These are phyloP conservation scores for Schwanniomyces polymorphus DNA, from an alignment of 805 yeast genomes.

Conservation along the genomic window DNA sequence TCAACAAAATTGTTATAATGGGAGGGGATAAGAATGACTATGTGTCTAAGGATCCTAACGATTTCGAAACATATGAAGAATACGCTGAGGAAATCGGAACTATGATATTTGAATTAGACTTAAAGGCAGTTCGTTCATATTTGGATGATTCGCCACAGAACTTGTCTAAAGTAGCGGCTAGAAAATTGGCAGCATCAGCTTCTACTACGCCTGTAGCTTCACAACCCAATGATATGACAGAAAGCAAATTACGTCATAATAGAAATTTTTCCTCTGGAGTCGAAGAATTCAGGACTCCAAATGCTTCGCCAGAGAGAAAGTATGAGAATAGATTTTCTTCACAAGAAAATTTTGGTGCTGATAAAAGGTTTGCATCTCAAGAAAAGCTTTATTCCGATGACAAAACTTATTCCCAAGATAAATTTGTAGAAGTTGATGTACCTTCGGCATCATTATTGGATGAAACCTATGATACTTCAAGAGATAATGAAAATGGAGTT, in stretches of 20 bases:
- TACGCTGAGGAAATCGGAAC: constrained; percentile 53
- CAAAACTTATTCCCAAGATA: constrained; percentile 10
- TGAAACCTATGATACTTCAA: background rate
- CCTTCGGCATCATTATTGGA: constrained; percentile 25
- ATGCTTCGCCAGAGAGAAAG: constrained; percentile 23
- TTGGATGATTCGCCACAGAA: constrained; percentile 18
- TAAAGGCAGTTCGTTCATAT: constrained; percentile 37
- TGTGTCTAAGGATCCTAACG: constrained; percentile 46
- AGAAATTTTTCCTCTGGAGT: constrained; percentile 38
- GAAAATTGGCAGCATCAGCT: constrained; percentile 12
- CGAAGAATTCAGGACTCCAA: constrained; percentile 30
- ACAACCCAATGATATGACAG: constrained; percentile 19
- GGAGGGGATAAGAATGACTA: constrained; percentile 88
- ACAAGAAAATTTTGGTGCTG: background rate
- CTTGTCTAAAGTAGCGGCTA: constrained; percentile 6
- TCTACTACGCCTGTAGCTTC: constrained; percentile 7
- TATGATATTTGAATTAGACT: constrained; percentile 64
- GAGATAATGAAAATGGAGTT: background rate
- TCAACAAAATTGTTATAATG: constrained; percentile 74
- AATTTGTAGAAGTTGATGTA: constrained; percentile 28
- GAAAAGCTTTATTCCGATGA: constrained; percentile 4
- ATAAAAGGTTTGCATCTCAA: background rate
- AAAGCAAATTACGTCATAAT: constrained; percentile 27
- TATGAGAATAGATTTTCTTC: background rate
- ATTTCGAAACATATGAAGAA: constrained; percentile 52